Conservation (phyloP, 2,329 filamentous ascomycete genomes). For the Chlorencoelia australis region DNA sequence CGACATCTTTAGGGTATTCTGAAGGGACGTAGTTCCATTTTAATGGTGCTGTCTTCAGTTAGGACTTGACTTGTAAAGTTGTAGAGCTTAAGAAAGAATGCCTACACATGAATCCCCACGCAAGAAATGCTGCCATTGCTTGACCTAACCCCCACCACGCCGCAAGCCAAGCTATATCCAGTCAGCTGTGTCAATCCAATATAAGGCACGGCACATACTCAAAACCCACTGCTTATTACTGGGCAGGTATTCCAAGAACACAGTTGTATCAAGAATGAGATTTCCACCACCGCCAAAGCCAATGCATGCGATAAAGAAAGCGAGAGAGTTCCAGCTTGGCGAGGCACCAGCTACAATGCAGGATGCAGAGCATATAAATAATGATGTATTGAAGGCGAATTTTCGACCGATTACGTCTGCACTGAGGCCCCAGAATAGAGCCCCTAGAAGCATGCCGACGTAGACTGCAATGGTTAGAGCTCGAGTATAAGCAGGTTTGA, state of each 20-base stretch:
- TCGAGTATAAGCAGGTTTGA: slow-evolving; percentile 42
- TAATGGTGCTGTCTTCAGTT: slow-evolving; percentile 27
- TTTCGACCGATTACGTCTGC: slow-evolving; percentile 60
- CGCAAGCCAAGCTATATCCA: slow-evolving; percentile 39
- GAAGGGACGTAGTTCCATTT: slow-evolving; percentile 32
- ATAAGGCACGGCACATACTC: slow-evolving; percentile 22
- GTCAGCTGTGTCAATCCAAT: slow-evolving; percentile 2
- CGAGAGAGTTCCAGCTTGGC: slow-evolving; percentile 56
- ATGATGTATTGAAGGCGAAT: slow-evolving; percentile 57
- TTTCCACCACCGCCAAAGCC: slow-evolving; percentile 57
- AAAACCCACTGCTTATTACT: slow-evolving; percentile 53
- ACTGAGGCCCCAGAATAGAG: slow-evolving; percentile 57
- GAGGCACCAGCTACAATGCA: slow-evolving; percentile 55
- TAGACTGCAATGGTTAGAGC: slow-evolving; percentile 54
- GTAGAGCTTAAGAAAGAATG: background rate
- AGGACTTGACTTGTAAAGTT: background rate
- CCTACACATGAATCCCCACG: slow-evolving; percentile 21
- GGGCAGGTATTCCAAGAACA: slow-evolving; percentile 48
- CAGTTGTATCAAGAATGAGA: slow-evolving; percentile 40
- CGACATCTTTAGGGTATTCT: no score
- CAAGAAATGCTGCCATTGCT: slow-evolving; percentile 22
- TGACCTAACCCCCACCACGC: slow-evolving; percentile 39
- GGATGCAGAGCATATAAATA: slow-evolving; percentile 52
- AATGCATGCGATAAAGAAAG: slow-evolving; percentile 51
- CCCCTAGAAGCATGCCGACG: slow-evolving; percentile 43